Evolutionary conservation across 208 protist genomes (phyloP), one percentile per base, ranked within the genome.

Genomic region (Acanthamoeba royreba): DNA sequence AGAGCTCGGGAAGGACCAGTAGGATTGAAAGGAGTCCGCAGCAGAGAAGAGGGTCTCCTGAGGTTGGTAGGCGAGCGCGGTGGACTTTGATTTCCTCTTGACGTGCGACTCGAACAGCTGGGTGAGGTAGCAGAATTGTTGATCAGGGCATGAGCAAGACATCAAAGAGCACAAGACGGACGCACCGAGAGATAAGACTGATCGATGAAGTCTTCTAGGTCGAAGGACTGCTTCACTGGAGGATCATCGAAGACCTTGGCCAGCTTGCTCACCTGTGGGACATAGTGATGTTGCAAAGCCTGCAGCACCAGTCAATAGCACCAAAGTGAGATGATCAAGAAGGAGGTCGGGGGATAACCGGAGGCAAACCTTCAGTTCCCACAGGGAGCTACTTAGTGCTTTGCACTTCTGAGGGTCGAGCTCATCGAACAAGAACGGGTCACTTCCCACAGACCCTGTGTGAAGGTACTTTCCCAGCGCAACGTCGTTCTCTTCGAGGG

Each of bases 331-430:
- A 63, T 63, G 15, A 81, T 43, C 28, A 61, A 61, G 19, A 61
- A 42, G 28, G 35, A 33, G 72, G 72, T 28, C 8, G n/a, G 31
- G 38, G 77, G 19, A 40, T 8, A 28, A 17, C 11, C 9, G 38
- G 31, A 87, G 38, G 31, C 38, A 19, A 53, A 92, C 87, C 87
- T 92, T 92, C 58, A 92, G 53, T 53, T 92, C 87, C 87, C 87
- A 92, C 9, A 92, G 61, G 9, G 87, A 92, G 61, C 87, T 92
- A n/a, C 40, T 49, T 7, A 92, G 25, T 15, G 87, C 87, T 25
- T 92, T 31, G 87, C 87, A 92, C 43, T 92, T 92, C 58, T 92
- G 25, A 19, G 63, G 87, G 87, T 92, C 87, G 45, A 79, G 55
- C 58, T 92, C 61, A 13, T 92, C 58, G n/a, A 79, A 92, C 87